These are phyloP conservation scores for Sarocladium strictum DNA, from an alignment of 2,329 filamentous ascomycete species.

Conservation along the genomic window DNA sequence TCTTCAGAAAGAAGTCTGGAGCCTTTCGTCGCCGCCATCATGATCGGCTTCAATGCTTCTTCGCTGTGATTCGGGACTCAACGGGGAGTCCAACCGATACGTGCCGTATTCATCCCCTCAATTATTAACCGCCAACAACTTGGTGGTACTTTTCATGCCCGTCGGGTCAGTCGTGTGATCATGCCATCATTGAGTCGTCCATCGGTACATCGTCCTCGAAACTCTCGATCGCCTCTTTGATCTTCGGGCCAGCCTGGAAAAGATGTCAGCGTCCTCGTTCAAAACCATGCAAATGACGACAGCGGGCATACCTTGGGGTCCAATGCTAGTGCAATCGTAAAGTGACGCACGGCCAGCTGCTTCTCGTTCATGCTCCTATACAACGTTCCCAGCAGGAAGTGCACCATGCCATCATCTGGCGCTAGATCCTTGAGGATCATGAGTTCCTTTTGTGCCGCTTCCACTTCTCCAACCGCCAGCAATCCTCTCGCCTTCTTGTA, in stretches of 20 bases:
- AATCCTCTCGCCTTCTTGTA: constrained; percentile 91
- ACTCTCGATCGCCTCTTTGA: constrained; percentile 94
- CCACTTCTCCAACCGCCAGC: constrained; percentile 65
- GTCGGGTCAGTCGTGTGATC: constrained; percentile 25
- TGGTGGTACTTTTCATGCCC: constrained; percentile 10
- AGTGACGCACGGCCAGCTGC: constrained; percentile 80
- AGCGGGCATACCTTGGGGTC: constrained; percentile 76
- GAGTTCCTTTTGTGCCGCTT: constrained; percentile 73
- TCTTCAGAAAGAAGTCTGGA: too few species aligned
- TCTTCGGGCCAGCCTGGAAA: constrained; percentile 75
- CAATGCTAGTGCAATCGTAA: constrained; percentile 89
- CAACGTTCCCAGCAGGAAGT: constrained; percentile 85
- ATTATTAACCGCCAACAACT: neutral
- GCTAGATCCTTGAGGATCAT: constrained; percentile 85
- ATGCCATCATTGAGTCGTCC: constrained; percentile 59
- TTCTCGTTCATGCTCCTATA: constrained; percentile 69
- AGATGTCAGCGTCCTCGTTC: constrained; percentile 13
- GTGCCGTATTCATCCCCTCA: neutral
- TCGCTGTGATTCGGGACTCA: too few species aligned
- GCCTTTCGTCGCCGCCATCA: too few species aligned
- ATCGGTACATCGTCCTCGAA: constrained; percentile 75
- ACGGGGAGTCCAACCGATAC: neutral
- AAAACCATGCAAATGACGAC: neutral
- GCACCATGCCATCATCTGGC: constrained; percentile 91
- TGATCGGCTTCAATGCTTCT: too few species aligned